A percentile compares a stretch with the other conserved stretches of the same genome.
phyloP scores from a whole-genome alignment of 176 grass and related monocot species.

The Triticum dicoccoides region DNA sequence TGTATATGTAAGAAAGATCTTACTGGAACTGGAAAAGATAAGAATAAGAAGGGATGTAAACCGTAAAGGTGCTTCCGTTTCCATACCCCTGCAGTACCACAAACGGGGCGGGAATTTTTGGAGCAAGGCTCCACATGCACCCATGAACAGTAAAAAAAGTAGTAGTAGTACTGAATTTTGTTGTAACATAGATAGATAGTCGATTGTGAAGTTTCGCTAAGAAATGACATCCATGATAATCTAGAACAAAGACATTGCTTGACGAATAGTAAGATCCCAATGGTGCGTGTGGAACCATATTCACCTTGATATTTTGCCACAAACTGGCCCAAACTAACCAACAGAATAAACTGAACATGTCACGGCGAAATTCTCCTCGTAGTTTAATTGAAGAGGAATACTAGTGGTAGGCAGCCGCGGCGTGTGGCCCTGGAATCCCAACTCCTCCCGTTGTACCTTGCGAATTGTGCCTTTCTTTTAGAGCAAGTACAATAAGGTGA shows the following conservation, averaged over 20 bases:
- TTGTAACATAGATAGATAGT: too few relatives aligned
- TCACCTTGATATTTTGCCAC: background rate
- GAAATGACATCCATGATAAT: too few relatives aligned
- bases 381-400: background rate
- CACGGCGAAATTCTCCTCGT: background rate
- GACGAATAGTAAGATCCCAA: too few relatives aligned
- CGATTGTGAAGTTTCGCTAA: too few relatives aligned
- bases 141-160: too few relatives aligned
- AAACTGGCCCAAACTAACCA: background rate
- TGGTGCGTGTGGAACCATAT: too few relatives aligned
- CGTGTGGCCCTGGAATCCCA: conserved; percentile 6
- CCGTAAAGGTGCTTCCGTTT: background rate
- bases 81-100: background rate
- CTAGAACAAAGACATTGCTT: too few relatives aligned
- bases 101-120: too few relatives aligned
- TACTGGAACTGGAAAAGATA: background rate
- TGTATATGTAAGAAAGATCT: background rate
- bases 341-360: background rate
- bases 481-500: too few relatives aligned
- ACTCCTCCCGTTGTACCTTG: background rate
- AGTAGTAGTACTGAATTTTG: too few relatives aligned
- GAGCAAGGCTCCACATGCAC: too few relatives aligned
- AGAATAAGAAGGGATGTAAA: background rate
- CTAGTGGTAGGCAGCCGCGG: background rate
- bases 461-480: conserved; percentile 1